Evolutionary conservation across 2,329 filamentous ascomycete species (phyloP).

Genomic region (Ciborinia camelliae): DNA sequence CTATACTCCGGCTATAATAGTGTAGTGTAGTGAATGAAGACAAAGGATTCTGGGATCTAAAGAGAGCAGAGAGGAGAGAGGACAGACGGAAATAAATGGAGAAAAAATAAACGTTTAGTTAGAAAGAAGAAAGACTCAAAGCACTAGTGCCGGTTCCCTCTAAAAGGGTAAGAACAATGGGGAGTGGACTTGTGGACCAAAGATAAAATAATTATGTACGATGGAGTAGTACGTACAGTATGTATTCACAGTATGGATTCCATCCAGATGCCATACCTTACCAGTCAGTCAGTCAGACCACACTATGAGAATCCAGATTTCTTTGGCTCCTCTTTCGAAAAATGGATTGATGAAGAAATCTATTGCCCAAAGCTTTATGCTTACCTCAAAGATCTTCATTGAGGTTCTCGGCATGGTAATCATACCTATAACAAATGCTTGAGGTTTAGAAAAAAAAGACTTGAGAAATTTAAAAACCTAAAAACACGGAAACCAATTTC

Average conservation of each 20-base stretch:
- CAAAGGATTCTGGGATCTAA: constrained; percentile 3
- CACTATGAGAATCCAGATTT: neutral
- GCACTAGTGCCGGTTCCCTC: neutral
- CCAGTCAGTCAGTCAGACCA: too few species aligned
- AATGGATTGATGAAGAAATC: neutral
- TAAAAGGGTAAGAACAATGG: constrained; percentile 8
- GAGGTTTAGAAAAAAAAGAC: neutral
- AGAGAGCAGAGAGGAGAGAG: neutral
- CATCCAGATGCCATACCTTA: too few species aligned
- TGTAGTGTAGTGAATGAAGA: neutral
- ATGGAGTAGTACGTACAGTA: neutral
- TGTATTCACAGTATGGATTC: too few species aligned
- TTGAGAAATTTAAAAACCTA: too few species aligned
- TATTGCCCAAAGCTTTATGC: constrained; percentile 10
- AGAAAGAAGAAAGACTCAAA: neutral
- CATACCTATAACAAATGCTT: neutral
- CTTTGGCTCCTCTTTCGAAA: neutral
- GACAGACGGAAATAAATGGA: constrained; percentile 9
- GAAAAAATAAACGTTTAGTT: neutral
- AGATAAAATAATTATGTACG: neutral
- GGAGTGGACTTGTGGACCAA: constrained; percentile 7
- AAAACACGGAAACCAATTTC: neutral
- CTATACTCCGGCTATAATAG: too few species aligned
- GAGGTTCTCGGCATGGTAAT: too few species aligned
- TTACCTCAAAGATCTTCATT: neutral